phyloP scores from a whole-genome alignment of 768 basidiomycete genomes.

The Tulasnella sp. region DNA sequence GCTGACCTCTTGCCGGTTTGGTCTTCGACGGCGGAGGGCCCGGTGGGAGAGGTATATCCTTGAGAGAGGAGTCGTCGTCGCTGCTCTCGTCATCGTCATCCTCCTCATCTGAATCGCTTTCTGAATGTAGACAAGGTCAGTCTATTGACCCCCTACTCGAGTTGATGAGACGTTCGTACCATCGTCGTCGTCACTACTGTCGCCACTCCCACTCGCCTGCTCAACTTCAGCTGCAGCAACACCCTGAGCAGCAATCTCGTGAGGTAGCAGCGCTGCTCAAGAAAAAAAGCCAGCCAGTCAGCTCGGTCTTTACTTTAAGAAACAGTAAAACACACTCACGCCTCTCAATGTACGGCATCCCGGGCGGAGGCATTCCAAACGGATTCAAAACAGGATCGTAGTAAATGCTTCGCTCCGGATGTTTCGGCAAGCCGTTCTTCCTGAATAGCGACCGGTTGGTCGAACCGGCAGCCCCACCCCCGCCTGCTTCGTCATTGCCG shows the following conservation, averaged over 20 bases:
- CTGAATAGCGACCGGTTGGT: slow-evolving; percentile 56
- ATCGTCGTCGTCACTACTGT: slow-evolving; percentile 39
- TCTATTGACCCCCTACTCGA: not conserved
- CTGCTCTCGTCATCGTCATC: slow-evolving; percentile 17
- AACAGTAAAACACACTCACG: slow-evolving; percentile 38
- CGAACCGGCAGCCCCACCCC: slow-evolving; percentile 30
- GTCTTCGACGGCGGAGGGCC: slow-evolving; percentile 45
- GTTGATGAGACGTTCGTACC: slow-evolving; percentile 16
- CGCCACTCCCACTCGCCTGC: slow-evolving; percentile 41
- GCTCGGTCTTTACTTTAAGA: not conserved
- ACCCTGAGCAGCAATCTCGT: slow-evolving; percentile 7
- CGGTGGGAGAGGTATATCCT: slow-evolving; percentile 83
- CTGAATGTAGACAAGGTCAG: not conserved
- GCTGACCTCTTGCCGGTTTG: not conserved
- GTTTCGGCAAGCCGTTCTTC: slow-evolving; percentile 72
- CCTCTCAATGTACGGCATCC: slow-evolving; percentile 89
- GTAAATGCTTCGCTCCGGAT: slow-evolving; percentile 87
- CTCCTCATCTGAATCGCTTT: slow-evolving; percentile 12
- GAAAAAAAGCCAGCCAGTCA: not conserved
- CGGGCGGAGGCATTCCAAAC: slow-evolving; percentile 85
- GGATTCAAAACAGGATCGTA: slow-evolving; percentile 92
- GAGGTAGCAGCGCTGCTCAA: not conserved
- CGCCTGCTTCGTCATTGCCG: slow-evolving; percentile 27
- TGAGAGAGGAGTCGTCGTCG: slow-evolving; percentile 40
- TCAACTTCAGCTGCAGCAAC: not conserved